These are phyloP conservation scores for Aquilaria malaccensis DNA, from an alignment of 345 rosid genomes.

Conservation along the genomic window DNA sequence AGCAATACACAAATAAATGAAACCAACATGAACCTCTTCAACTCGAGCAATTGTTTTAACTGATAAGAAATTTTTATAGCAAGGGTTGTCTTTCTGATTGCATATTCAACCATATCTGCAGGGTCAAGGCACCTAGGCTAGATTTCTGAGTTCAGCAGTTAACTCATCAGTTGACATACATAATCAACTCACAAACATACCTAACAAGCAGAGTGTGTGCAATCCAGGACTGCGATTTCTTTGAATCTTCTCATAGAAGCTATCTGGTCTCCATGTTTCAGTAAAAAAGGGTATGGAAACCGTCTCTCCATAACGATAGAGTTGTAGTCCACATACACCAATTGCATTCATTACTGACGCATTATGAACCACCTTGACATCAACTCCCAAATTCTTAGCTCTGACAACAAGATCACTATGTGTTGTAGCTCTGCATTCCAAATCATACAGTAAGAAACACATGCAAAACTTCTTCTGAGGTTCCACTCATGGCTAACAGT, in stretches of 20 bases:
- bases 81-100: too few relatives aligned
- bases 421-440: slow-evolving; percentile 71
- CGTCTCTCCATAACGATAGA: slow-evolving; percentile 90
- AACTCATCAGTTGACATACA: background rate
- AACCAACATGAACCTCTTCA: slow-evolving; percentile 28
- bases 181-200: slow-evolving; percentile 21
- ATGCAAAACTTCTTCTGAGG: background rate
- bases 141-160: too few relatives aligned
- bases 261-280: slow-evolving; percentile 83
- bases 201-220: slow-evolving; percentile 88
- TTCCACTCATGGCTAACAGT: background rate
- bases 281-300: slow-evolving; percentile 85
- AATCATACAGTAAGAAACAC: slow-evolving; percentile 3
- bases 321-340: slow-evolving; percentile 86
- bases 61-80: too few relatives aligned
- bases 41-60: too few relatives aligned
- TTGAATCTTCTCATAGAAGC: slow-evolving; percentile 81
- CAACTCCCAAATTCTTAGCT: slow-evolving; percentile 66
- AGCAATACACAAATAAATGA: background rate
- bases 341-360: slow-evolving; percentile 95
- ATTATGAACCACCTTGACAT: slow-evolving; percentile 75
- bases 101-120: too few relatives aligned
- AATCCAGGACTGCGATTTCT: slow-evolving; percentile 60
- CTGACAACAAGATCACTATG: slow-evolving; percentile 91
- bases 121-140: too few relatives aligned